Evolutionary conservation across 1,284 basidiomycete genomes (phyloP).

Genomic region (Afroboletus lepidellus): DNA sequence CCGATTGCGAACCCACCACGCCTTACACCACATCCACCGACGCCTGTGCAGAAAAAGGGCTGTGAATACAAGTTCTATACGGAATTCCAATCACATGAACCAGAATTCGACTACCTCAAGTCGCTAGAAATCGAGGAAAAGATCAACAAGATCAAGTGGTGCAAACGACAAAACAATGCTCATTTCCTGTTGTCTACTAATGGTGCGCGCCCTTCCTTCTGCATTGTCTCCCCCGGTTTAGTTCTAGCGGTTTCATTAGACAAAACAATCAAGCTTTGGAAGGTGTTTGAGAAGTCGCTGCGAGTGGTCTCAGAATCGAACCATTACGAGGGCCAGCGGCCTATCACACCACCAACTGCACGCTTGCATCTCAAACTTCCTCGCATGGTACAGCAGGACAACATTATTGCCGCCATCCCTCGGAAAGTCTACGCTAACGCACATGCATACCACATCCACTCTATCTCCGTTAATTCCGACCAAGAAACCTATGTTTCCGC

Average conservation of each 20-base stretch:
- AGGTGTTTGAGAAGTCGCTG: constrained; percentile 98
- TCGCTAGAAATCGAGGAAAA: constrained; percentile 99
- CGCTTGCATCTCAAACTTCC: constrained; percentile 73
- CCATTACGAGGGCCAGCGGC: constrained; percentile 76
- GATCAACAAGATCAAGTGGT: constrained; percentile 99
- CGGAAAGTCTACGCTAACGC: constrained; percentile 99
- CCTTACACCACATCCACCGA: constrained; percentile 1
- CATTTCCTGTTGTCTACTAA: constrained; percentile 98
- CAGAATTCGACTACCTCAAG: constrained; percentile 99
- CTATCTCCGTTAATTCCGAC: constrained; percentile 98
- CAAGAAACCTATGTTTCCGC: constrained; percentile 99
- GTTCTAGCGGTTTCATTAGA: constrained; percentile 51
- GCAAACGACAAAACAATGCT: constrained; percentile 94
- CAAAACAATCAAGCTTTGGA: constrained; percentile 99
- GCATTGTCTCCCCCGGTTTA: neutral
- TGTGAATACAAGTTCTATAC: constrained; percentile 99
- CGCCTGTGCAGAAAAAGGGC: constrained; percentile 82
- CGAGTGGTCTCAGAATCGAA: constrained; percentile 98
- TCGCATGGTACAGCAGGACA: constrained; percentile 91
- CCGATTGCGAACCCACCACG: constrained; percentile 23
- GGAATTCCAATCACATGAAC: constrained; percentile 99
- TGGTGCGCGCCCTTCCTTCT: constrained; percentile 49
- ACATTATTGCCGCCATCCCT: constrained; percentile 97
- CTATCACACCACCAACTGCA: constrained; percentile 58
- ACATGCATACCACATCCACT: constrained; percentile 99